Evolutionary conservation across 2,329 filamentous ascomycete genomes (phyloP), one percentile per base, ranked within the genome.

Genomic region (Coniochaeta sp.): DNA sequence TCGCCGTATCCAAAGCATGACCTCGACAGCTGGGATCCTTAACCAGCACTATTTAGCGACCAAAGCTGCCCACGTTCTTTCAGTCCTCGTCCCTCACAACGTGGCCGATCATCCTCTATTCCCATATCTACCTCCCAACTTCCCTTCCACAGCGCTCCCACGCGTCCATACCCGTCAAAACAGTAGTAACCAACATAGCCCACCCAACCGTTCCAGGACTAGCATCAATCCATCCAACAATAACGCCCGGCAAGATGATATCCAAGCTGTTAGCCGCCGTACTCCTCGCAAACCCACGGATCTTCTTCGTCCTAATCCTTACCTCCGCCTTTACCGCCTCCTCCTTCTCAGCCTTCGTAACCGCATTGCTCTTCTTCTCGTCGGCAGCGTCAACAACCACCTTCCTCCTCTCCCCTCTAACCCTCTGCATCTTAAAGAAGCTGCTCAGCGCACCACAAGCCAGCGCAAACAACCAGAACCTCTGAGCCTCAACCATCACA

Each of bases 401-500:
- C n/a, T n/a, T n/a, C n/a, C n/a, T n/a, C n/a, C 1, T 60, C 61
- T 49, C 62, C 61, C 52, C 61, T 63, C 61, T 49, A 4, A 50
- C 32, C 32, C 50, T 65, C n/a, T 68, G 52, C 33, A 80, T 61
- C 54, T 71, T 66, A 54, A 79, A 57, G 28, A 72, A 27, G 2
- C 71, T 68, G 22, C 71, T 60, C 3, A 76, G 38, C 0, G 80
- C 67, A 1, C 76, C 79, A 53, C 78, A 76, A 10, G 68, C 68
- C 20, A 89, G 68, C 0, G 77, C 77, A 33, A 83, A 79, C 56
- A 89, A 78, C 87, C 87, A 91, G 65, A 86, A 83, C 50, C 81
- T 77, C 67, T 87, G 81, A 0, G 79, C 80, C 66, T 89, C 83
- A 20, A 76, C 55, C 45, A 80, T 72, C 4, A 86, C 59, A 22